Evolutionary conservation across 306 rosid species (phyloP), one percentile per base, ranked within the genome.

Genomic region (Argentina anserina): DNA sequence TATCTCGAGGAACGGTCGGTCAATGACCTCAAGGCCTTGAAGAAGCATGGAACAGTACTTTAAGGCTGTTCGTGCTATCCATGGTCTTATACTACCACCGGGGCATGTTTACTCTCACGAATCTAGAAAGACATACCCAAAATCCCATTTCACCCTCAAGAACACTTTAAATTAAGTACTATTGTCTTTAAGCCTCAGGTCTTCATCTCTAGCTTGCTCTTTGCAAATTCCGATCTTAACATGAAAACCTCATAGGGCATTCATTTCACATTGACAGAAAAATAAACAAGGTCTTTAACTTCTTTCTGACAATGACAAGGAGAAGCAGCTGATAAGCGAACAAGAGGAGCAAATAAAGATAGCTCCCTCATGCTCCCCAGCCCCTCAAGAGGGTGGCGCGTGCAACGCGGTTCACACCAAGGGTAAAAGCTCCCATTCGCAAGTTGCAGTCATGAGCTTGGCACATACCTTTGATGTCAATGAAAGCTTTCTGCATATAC

Each of bases 361-460:
- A 67, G 76, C 36, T 62, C 20, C 42, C 49, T 78, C 81, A 90
- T 14, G 85, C 87, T 84, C 84, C 96, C 96, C 96, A 90, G 34
- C 96, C 92, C 75, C 92, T 86, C 75, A 83, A 66, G 60, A 79
- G 71, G 59, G 92, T 87, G 28, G 92, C 92, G 0, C 89, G 92
- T 0, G 92, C 92, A 28, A 90, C 96, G 7, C 91, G 87, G 83
- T 87, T 83, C 79, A 87, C 85, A 64, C 89, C 96, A 0, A 90
- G 80, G 41, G 87, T 82, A 75, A 90, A 90, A 39, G 96, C 96
- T 18, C 92, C 96, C 96, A 90, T 90, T 73, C 96, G 70, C 79
- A 84, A 55, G 73, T 72, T 79, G 75, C 96, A 87, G 39, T 83
- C 72, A 41, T 90, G 90, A 74, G 39, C 70, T 78, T 84, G 79